Conservation (phyloP, 495 filamentous ascomycete species). For the Pyrenula aspistea region DNA sequence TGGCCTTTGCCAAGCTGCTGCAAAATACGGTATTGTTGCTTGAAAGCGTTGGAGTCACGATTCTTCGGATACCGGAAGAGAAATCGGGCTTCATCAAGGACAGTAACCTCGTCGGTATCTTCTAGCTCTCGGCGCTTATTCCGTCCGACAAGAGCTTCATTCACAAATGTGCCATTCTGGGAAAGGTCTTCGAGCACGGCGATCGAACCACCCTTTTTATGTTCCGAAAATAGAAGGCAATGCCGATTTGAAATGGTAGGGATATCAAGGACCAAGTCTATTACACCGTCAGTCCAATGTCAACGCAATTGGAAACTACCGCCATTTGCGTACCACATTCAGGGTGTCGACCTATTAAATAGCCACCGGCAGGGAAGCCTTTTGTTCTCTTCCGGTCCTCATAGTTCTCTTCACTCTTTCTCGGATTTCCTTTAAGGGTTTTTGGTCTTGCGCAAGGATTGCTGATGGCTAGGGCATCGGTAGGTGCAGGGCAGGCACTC, state of each 20-base stretch:
- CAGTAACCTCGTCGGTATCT: slow-evolving; percentile 79
- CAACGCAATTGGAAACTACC: neutral
- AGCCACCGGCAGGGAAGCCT: slow-evolving; percentile 62
- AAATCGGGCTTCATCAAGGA: slow-evolving; percentile 72
- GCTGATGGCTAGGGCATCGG: slow-evolving; percentile 12
- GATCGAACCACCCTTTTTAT: slow-evolving; percentile 62
- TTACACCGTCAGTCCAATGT: slow-evolving; percentile 8
- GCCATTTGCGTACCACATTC: slow-evolving; percentile 65
- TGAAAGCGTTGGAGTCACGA: slow-evolving; percentile 63
- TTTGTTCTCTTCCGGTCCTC: slow-evolving; percentile 25
- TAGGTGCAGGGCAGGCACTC: slow-evolving; percentile 45
- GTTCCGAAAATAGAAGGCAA: slow-evolving; percentile 81
- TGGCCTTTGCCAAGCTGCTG: slow-evolving; percentile 91
- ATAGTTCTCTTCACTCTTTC: slow-evolving; percentile 42
- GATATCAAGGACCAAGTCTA: slow-evolving; percentile 69
- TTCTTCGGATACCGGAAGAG: slow-evolving; percentile 75
- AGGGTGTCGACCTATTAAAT: slow-evolving; percentile 81
- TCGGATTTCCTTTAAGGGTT: slow-evolving; percentile 25
- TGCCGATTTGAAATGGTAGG: slow-evolving; percentile 92
- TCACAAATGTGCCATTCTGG: slow-evolving; percentile 93
- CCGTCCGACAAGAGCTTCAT: slow-evolving; percentile 78
- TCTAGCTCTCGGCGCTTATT: slow-evolving; percentile 83
- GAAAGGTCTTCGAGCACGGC: slow-evolving; percentile 89
- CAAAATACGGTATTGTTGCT: slow-evolving; percentile 72
- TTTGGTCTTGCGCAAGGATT: slow-evolving; percentile 13